phyloP scores from a whole-genome alignment of 2,329 filamentous ascomycete genomes.

The Colletotrichum karsti region DNA sequence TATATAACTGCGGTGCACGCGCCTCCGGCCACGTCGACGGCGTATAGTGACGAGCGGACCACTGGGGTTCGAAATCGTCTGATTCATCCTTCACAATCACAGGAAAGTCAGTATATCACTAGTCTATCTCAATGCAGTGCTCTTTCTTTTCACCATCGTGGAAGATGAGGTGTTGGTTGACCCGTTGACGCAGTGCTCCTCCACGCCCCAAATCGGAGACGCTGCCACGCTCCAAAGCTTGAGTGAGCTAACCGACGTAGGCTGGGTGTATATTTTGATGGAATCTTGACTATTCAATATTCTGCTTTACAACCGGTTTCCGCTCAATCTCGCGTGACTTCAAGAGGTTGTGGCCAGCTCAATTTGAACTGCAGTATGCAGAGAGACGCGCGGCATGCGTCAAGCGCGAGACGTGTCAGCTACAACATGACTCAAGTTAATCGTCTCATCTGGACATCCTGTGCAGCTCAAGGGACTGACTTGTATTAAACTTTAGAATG shows the following conservation, averaged over 20 bases:
- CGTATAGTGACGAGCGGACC: not conserved
- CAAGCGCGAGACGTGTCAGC: too few relatives aligned
- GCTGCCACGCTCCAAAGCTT: too few relatives aligned
- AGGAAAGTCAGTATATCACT: slow-evolving; percentile 40
- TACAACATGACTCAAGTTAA: too few relatives aligned
- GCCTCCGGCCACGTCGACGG: not conserved
- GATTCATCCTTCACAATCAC: not conserved
- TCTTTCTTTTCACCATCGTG: slow-evolving; percentile 37
- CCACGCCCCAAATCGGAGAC: not conserved
- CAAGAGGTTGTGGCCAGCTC: too few relatives aligned
- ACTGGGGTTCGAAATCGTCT: not conserved
- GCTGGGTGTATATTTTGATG: too few relatives aligned
- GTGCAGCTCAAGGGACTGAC: not conserved
- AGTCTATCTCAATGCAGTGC: slow-evolving; percentile 38
- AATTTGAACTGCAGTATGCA: too few relatives aligned
- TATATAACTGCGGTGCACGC: not conserved
- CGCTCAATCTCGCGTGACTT: too few relatives aligned
- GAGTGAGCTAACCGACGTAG: too few relatives aligned
- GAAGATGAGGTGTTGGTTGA: not conserved
- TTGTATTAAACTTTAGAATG: not conserved
- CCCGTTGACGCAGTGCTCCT: not conserved
- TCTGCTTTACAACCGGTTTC: too few relatives aligned
- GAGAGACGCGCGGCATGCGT: too few relatives aligned
- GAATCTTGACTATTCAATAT: too few relatives aligned
- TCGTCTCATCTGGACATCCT: not conserved